A percentile compares a stretch with the other conserved stretches of the same genome.
Conservation (phyloP, 2,329 filamentous ascomycete species). For the Fusarium sambucinum region DNA sequence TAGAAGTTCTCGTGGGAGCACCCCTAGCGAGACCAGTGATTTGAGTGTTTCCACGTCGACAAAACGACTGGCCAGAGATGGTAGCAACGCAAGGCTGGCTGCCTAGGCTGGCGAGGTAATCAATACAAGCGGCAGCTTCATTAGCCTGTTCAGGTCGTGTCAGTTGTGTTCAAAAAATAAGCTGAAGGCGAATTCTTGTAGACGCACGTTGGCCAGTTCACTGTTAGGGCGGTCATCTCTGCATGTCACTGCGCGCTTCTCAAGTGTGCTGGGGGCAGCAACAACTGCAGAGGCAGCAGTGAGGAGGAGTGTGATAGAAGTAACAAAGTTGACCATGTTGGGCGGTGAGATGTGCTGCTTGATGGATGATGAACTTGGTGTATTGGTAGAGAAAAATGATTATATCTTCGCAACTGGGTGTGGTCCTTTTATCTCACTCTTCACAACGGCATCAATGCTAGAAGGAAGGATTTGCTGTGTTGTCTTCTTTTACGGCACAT, state of each 20-base stretch:
- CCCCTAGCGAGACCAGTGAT: constrained; percentile 13
- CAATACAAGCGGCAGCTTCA: constrained; percentile 23
- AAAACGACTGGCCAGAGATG: constrained; percentile 12
- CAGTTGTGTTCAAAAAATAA: fast-evolving
- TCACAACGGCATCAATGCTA: not conserved
- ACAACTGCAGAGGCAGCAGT: not conserved
- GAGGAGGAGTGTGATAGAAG: constrained; percentile 10
- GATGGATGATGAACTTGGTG: not conserved
- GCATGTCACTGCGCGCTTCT: constrained; percentile 7
- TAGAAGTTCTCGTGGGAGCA: not conserved
- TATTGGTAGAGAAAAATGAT: too few relatives aligned
- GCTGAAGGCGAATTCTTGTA: fast-evolving
- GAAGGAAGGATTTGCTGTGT: not conserved
- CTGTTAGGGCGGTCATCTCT: not conserved
- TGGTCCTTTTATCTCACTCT: not conserved
- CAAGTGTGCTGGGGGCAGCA: not conserved
- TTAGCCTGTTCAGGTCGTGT: constrained; percentile 1
- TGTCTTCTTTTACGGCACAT: not conserved
- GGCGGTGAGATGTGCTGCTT: not conserved
- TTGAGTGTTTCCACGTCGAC: constrained; percentile 27
- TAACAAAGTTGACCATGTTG: constrained; percentile 25
- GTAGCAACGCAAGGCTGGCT: constrained; percentile 5
- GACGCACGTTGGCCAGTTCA: constrained; percentile 4
- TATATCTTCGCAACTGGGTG: not conserved
- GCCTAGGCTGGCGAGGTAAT: constrained; percentile 24